phyloP scores from a whole-genome alignment of 331 rosid genomes.

The Quercus phellos region DNA sequence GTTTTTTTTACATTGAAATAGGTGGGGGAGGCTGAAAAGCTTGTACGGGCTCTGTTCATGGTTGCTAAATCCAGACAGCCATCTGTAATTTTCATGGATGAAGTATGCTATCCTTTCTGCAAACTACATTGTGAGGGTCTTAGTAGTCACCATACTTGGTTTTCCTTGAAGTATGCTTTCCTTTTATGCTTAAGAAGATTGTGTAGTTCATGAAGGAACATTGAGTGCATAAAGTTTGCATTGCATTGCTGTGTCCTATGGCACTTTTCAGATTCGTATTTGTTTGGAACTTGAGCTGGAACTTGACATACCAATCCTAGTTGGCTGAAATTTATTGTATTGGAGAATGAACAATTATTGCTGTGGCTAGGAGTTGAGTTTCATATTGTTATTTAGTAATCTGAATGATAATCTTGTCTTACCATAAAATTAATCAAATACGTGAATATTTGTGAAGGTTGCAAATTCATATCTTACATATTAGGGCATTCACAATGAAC shows the following conservation, averaged over 20 bases:
- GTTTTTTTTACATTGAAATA: constrained; percentile 34
- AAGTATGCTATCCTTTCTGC: constrained; percentile 41
- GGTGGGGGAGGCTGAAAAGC: constrained; percentile 98
- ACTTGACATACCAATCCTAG: not conserved
- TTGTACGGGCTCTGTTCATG: constrained; percentile 87
- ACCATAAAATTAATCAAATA: not conserved
- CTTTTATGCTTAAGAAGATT: not conserved
- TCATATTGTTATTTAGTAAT: not conserved
- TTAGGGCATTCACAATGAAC: too few relatives aligned
- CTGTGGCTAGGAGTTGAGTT: not conserved
- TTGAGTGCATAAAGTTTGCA: not conserved
- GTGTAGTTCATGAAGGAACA: not conserved
- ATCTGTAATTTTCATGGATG: constrained; percentile 94
- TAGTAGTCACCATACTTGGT: not conserved
- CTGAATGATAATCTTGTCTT: not conserved
- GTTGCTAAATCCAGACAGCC: constrained; percentile 94
- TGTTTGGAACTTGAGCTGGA: not conserved
- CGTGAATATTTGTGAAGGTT: not conserved
- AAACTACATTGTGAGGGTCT: constrained; percentile 6
- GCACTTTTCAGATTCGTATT: not conserved
- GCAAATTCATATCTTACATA: too few relatives aligned
- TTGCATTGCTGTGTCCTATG: not conserved
- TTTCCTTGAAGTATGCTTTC: not conserved
- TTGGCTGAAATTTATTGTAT: not conserved
- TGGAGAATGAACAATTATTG: not conserved